These are phyloP conservation scores for Pseudogymnoascus pannorum DNA, from an alignment of 2,329 filamentous ascomycete genomes.

Conservation along the genomic window DNA sequence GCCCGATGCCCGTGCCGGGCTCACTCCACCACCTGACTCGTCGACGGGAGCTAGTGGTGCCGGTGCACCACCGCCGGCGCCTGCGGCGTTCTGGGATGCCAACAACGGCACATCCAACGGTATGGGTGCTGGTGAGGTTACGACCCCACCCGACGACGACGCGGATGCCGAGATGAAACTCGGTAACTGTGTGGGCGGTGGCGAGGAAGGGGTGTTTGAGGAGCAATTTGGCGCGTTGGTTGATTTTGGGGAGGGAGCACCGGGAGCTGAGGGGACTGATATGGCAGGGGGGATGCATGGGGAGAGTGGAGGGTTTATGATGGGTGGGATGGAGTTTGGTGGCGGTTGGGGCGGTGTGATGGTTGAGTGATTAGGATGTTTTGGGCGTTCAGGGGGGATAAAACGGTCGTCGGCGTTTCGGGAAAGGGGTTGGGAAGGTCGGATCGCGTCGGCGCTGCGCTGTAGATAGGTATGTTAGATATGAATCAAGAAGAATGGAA, in stretches of 20 bases:
- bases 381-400: background rate
- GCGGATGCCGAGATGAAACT: background rate
- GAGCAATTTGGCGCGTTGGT: conserved; percentile 9
- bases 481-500: background rate
- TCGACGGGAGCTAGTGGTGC: background rate
- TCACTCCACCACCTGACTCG: background rate
- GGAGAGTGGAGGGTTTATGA: background rate
- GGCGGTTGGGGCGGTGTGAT: background rate
- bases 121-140: background rate
- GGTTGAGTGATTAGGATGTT: background rate
- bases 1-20: background rate
- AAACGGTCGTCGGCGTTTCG: background rate
- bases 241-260: background rate
- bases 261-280: background rate
- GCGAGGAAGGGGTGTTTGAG: background rate
- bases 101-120: background rate
- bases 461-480: background rate
- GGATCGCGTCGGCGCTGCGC: background rate
- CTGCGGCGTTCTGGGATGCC: background rate
- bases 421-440: background rate
- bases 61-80: background rate
- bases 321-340: background rate
- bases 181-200: background rate
- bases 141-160: background rate
- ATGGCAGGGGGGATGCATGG: background rate